Evolutionary conservation across 345 rosid species (phyloP).

Genomic region (Hypericum perforatum): DNA sequence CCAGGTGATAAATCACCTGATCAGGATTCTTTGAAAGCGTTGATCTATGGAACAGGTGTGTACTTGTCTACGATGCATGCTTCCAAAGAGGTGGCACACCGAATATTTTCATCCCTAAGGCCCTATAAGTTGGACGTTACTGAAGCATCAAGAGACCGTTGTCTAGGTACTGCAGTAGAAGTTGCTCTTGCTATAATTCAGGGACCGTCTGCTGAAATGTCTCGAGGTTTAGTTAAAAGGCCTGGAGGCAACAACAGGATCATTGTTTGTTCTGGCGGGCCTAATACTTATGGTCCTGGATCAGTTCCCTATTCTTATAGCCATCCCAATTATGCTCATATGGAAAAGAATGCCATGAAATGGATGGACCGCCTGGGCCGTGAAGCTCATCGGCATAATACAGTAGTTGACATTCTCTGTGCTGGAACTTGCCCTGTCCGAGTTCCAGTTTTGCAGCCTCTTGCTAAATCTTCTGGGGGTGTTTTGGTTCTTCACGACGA

Average conservation of each 20-base stretch:
- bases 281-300: constrained; percentile 86
- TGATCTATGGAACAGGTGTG: constrained; percentile 89
- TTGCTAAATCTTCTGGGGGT: constrained; percentile 92
- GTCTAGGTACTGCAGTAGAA: constrained; percentile 84
- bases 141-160: constrained; percentile 86
- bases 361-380: constrained; percentile 85
- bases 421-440: constrained; percentile 97
- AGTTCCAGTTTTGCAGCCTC: constrained; percentile 83
- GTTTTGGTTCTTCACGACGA: constrained; percentile 94
- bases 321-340: constrained; percentile 79
- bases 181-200: constrained; percentile 83
- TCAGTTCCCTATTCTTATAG: constrained; percentile 73
- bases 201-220: constrained; percentile 90
- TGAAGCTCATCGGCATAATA: constrained; percentile 59
- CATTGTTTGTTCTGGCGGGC: constrained; percentile 93
- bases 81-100: constrained; percentile 83
- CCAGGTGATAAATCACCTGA: constrained; percentile 78
- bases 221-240: constrained; percentile 77
- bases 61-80: constrained; percentile 94
- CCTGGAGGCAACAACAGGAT: constrained; percentile 82
- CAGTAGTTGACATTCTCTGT: constrained; percentile 85
- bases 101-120: constrained; percentile 81
- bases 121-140: constrained; percentile 62
- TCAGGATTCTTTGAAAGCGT: constrained; percentile 64
- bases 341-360: constrained; percentile 77